phyloP scores from a whole-genome alignment of 169 alveolate genomes.

The Plasmodium berghei region DNA sequence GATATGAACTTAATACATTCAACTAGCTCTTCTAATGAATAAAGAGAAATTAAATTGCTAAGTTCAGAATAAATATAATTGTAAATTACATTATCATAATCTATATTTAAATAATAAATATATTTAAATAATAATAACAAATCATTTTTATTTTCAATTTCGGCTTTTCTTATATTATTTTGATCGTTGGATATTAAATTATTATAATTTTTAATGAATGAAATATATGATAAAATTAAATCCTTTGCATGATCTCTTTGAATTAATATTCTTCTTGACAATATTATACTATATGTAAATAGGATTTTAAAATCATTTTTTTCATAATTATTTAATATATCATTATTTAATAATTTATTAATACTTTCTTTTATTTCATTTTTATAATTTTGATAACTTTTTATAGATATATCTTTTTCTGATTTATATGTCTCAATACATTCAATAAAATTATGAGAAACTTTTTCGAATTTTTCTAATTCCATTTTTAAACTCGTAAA shows the following conservation, averaged over 20 bases:
- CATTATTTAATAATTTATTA: slow-evolving; percentile 5
- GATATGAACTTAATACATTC: slow-evolving; percentile 46
- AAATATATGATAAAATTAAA: slow-evolving; percentile 20
- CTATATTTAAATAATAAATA: slow-evolving; percentile 30
- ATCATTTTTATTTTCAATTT: slow-evolving; percentile 1
- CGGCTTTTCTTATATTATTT: not conserved
- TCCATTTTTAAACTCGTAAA: slow-evolving; percentile 15
- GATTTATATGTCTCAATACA: slow-evolving; percentile 41
- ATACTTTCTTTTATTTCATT: slow-evolving; percentile 38
- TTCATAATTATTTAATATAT: slow-evolving; percentile 11
- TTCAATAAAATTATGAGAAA: slow-evolving; percentile 20
- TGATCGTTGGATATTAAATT: not conserved
- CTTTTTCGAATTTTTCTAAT: slow-evolving; percentile 22
- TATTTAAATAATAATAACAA: slow-evolving; percentile 23
- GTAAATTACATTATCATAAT: slow-evolving; percentile 32
- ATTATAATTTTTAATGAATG: slow-evolving; percentile 1
- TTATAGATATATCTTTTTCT: slow-evolving; percentile 26
- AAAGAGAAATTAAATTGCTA: slow-evolving; percentile 14
- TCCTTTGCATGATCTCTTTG: slow-evolving; percentile 8
- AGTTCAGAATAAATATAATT: slow-evolving; percentile 46
- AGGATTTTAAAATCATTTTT: slow-evolving; percentile 31
- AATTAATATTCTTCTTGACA: slow-evolving; percentile 35
- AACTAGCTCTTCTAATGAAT: slow-evolving; percentile 21
- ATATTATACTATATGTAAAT: slow-evolving; percentile 35
- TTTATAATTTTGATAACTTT: slow-evolving; percentile 37